phyloP scores from a whole-genome alignment of 2,329 filamentous ascomycete species.

The Venturiaceae sp. region DNA sequence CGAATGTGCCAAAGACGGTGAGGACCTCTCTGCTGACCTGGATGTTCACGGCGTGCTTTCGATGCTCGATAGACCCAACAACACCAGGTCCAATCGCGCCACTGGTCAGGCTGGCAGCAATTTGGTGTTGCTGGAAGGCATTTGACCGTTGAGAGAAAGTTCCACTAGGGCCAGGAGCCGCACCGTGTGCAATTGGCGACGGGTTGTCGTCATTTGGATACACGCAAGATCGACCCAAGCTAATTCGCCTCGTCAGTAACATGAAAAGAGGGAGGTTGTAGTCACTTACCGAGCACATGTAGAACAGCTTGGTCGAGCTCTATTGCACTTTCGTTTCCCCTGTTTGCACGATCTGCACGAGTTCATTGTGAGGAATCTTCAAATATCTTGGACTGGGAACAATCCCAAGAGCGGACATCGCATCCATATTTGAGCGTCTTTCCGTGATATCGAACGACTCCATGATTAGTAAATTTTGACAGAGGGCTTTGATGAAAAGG shows the following conservation, averaged over 20 bases:
- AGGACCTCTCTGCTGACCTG: background rate
- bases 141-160: background rate
- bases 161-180: background rate
- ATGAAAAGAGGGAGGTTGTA: no score
- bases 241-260: background rate
- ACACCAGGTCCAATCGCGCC: background rate
- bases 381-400: no score
- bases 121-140: background rate
- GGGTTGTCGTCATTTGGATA: background rate
- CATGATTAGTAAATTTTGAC: background rate
- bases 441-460: background rate
- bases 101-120: no score
- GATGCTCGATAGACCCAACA: background rate
- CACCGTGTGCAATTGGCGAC: background rate
- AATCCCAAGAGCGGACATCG: background rate
- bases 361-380: background rate
- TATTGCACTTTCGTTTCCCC: slow-evolving; percentile 1
- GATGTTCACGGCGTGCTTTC: background rate
- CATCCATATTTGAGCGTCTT: background rate
- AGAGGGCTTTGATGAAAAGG: background rate
- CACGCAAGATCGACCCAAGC: background rate
- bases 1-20: background rate
- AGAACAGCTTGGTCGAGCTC: background rate
- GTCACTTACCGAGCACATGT: background rate
- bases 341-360: slow-evolving; percentile 2